Evolutionary conservation across 2,329 filamentous ascomycete species (phyloP), one percentile per base, ranked within the genome.

Genomic region (Trichoderma asperellum): DNA sequence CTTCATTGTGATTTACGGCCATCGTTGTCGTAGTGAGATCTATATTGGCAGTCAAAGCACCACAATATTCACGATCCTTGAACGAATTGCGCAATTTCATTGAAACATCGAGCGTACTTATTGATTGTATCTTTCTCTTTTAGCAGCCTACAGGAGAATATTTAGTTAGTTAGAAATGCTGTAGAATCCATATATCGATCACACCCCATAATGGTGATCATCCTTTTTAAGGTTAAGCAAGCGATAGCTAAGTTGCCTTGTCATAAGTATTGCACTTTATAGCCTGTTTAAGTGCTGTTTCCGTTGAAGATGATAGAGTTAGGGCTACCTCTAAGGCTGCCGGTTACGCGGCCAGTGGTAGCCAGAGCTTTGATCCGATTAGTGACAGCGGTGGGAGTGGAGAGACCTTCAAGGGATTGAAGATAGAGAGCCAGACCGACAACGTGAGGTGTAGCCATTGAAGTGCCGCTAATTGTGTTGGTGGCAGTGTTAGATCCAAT

Each of bases 291-390:
- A 62, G 72, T 70, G 55, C 74, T 71, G 60, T 75, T 75, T 32
- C 83, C 83, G 75, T 86, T 86, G 79, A 83, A 86, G 49, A 80
- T 79, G 68, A 85, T 75, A 55, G 80, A 73, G 78, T 86, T 86
- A 70, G 78, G 77, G 70, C 81, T 83, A 64, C 80, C 77, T 58
- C 71, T 77, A 1, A 83, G 74, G 68, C 71, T 74, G 55, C 78
- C 78, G 49, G 80, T 78, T 71, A 84, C 58, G 29, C 66, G 66
- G 66, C 79, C 79, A 73, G 80, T 79, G 58, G 79, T 81, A 11
- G 79, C 77, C 53, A 86, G 79, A 43, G 80, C 74, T 74, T 80
- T 77, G 69, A 87, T 81, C 49, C 81, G 79, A 70, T 75, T 69
- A 65, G 78, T 78, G 27, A 87, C 80, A 32, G 79, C 80, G 62